Evolutionary conservation across 257 asterid genomes (phyloP).

Genomic region (Plantago elongata): DNA sequence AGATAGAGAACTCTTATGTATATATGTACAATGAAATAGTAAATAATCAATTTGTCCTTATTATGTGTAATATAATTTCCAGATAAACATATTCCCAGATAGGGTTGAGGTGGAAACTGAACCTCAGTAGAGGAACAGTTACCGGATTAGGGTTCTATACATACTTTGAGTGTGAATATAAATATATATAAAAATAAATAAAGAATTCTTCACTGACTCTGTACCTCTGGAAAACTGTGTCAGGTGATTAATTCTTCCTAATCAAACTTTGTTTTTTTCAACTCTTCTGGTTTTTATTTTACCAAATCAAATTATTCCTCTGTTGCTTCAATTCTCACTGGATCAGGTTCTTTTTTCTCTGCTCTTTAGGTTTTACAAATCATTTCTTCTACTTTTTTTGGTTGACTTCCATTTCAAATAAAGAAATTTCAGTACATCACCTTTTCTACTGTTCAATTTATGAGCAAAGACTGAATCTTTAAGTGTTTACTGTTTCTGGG

Average conservation of each 20-base stretch:
- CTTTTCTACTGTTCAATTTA: constrained; percentile 21
- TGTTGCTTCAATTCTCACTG: constrained; percentile 6
- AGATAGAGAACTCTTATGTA: too few relatives aligned
- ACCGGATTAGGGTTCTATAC: too few relatives aligned
- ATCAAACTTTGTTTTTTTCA: constrained; percentile 29
- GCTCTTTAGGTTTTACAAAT: constrained; percentile 13
- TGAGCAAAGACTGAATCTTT: constrained; percentile 5
- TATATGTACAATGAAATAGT: too few relatives aligned
- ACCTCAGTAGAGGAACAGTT: too few relatives aligned
- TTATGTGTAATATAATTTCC: too few relatives aligned
- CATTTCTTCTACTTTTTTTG: constrained; percentile 12
- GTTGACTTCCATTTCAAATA: too few relatives aligned
- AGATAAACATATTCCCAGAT: too few relatives aligned
- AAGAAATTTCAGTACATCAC: constrained; percentile 8
- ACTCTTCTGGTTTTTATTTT: constrained; percentile 4
- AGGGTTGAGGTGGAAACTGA: too few relatives aligned
- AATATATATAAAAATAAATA: constrained; percentile 8
- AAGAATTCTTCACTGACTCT: constrained; percentile 19
- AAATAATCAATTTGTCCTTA: too few relatives aligned
- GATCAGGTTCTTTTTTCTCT: constrained; percentile 16
- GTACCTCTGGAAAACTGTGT: constrained; percentile 23
- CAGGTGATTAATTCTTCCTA: constrained; percentile 46
- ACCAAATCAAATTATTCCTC: constrained; percentile 1
- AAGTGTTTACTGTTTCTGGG: constrained; percentile 12
- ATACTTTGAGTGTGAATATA: not conserved